phyloP scores from a whole-genome alignment of 2,329 filamentous ascomycete genomes.

The Zasmidium cellare region DNA sequence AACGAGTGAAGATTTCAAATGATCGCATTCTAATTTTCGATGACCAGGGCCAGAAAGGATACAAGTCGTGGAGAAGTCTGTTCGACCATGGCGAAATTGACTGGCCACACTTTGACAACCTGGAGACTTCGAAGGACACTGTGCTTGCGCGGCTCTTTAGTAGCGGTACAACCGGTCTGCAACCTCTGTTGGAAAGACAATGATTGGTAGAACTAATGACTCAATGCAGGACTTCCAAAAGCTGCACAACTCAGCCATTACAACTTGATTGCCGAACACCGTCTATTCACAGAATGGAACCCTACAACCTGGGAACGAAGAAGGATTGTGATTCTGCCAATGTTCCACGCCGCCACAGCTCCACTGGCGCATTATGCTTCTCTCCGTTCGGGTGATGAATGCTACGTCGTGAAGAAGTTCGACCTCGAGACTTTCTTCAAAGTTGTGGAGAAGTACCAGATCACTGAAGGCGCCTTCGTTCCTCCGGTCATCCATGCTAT shows the following conservation, averaged over 20 bases:
- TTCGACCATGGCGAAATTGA: constrained; percentile 45
- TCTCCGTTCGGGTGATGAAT: constrained; percentile 36
- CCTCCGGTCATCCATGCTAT: constrained; percentile 55
- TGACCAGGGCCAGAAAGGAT: constrained; percentile 21
- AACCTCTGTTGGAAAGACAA: not conserved
- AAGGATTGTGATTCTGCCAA: constrained; percentile 45
- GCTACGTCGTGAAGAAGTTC: constrained; percentile 49
- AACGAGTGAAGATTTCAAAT: constrained; percentile 37
- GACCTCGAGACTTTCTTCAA: constrained; percentile 50
- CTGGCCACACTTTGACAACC: constrained; percentile 49
- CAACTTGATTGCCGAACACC: constrained; percentile 57
- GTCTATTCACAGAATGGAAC: constrained; percentile 43
- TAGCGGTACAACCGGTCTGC: constrained; percentile 52
- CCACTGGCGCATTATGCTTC: constrained; percentile 38
- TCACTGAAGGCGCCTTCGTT: constrained; percentile 53
- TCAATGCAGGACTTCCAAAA: constrained; percentile 49
- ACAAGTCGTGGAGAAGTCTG: constrained; percentile 28
- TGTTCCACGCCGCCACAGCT: constrained; percentile 52
- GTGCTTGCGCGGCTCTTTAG: constrained; percentile 52
- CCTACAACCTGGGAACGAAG: constrained; percentile 28
- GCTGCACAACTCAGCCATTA: constrained; percentile 57
- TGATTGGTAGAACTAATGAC: not conserved
- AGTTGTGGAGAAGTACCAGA: constrained; percentile 45
- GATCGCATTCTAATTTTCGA: constrained; percentile 46
- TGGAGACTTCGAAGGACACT: constrained; percentile 43